Evolutionary conservation across 345 rosid genomes (phyloP), one percentile per base, ranked within the genome.

Genomic region (Eucalyptus marginata): DNA sequence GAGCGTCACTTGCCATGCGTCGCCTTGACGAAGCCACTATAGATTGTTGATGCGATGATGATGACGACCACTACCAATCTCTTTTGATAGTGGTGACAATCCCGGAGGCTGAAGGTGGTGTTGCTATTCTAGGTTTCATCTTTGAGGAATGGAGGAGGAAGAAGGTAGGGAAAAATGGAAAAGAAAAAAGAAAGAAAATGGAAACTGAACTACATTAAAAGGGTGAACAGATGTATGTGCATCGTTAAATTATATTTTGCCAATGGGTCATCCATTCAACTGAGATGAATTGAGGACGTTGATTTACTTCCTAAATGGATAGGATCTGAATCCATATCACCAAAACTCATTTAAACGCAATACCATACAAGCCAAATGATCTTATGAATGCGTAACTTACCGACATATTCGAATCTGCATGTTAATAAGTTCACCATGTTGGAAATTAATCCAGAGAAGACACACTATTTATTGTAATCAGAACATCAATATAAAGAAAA

Each of bases 151-250:
- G 79, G 40, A 66, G 22, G 17, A 66, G 79, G 40, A 66, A 66
- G 79, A 31, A n/a, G 79, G 79, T 2, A 15, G 5, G 18, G 8
- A 15, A 66, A 66, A 7, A 66, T 7, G 79, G 43, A 66, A 66
- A 58, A 4, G n/a, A 58, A 58, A 31, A 58, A 58, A 31, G 10
- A 66, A 31, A 14, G 40, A 33, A 68, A 68, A 31, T 31, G 22
- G 24, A 16, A 33, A 33, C 17, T 33, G 1, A 68, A 68, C 20
- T 2, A 68, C 44, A 17, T 68, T 33, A 31, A 9, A 33, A 68
- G 5, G 10, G 0, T 68, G 3, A 1, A 33, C 80, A 1, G 36
- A 64, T 64, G 16, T n/a, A 11, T 2, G 36, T 29, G 18, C 8
- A 29, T 29, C 5, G 10, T n/a, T 64, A n/a, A 29, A 64, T 29